A percentile compares a stretch with the other conserved stretches of the same genome.
Evolutionary conservation across 1,284 basidiomycete genomes (phyloP).

Genomic region (Earliella scabrosa): DNA sequence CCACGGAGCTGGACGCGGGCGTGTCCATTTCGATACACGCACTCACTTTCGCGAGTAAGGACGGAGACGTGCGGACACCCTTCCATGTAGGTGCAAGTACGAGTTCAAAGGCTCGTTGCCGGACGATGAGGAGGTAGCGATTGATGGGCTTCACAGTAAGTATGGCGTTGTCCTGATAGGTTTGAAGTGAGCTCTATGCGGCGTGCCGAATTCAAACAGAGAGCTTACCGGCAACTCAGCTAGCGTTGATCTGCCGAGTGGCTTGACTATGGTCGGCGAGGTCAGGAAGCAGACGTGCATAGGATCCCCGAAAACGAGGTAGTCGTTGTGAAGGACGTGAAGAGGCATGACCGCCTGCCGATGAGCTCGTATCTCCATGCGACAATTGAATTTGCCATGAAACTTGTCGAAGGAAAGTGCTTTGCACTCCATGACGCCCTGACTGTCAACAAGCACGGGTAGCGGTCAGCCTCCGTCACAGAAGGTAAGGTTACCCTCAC

Average conservation of each 20-base stretch:
- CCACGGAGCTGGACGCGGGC: conserved; percentile 32
- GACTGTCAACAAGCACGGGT: background rate
- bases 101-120: conserved; percentile 33
- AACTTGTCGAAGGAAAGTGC: conserved; percentile 34
- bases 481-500: too few relatives aligned
- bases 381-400: conserved; percentile 30
- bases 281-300: conserved; percentile 28
- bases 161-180: conserved; percentile 26
- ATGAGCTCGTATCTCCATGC: conserved; percentile 22
- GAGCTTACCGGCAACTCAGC: conserved; percentile 16
- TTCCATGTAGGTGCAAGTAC: conserved; percentile 33
- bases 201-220: too few relatives aligned
- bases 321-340: conserved; percentile 30
- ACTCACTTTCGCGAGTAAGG: conserved; percentile 6
- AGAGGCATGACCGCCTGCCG: conserved; percentile 26
- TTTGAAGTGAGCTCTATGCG: background rate
- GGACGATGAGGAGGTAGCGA: conserved; percentile 35
- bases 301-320: conserved; percentile 31
- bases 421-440: conserved; percentile 19
- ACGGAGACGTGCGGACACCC: conserved; percentile 20
- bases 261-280: conserved; percentile 21
- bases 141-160: conserved; percentile 36
- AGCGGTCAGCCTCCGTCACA: too few relatives aligned
- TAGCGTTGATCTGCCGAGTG: conserved; percentile 18
- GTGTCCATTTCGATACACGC: conserved; percentile 28